Evolutionary conservation across 345 rosid species (phyloP).

Genomic region (Mangifera indica): DNA sequence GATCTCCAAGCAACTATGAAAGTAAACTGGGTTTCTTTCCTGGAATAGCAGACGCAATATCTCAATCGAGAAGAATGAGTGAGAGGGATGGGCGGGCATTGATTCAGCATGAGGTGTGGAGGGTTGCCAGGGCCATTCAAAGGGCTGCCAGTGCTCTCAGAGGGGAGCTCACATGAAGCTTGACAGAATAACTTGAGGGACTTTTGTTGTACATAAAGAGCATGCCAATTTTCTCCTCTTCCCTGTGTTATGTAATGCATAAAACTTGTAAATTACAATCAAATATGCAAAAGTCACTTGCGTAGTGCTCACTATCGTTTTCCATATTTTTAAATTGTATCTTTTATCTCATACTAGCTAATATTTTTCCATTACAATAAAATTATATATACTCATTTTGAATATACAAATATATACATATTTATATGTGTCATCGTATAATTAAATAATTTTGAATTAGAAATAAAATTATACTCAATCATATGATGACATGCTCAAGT

Average conservation of each 20-base stretch:
- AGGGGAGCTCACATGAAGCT: constrained; percentile 48
- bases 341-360: too few species aligned
- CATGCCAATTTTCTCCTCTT: not conserved
- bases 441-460: too few species aligned
- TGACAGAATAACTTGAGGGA: not conserved
- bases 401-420: too few species aligned
- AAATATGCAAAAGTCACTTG: too few species aligned
- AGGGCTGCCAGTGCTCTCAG: constrained; percentile 73
- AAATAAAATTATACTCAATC: too few species aligned
- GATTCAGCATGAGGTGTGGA: constrained; percentile 84
- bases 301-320: not conserved
- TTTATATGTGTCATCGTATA: too few species aligned
- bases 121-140: constrained; percentile 80
- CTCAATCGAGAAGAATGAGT: constrained; percentile 21
- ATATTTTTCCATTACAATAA: too few species aligned
- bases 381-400: too few species aligned
- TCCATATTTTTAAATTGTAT: too few species aligned
- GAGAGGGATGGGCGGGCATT: constrained; percentile 21
- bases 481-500: too few species aligned
- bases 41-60: constrained; percentile 71
- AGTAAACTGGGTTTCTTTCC: constrained; percentile 74
- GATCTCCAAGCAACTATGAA: constrained; percentile 53
- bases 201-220: constrained; percentile 1
- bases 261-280: not conserved
- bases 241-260: not conserved